Conservation (phyloP, 345 rosid genomes). For the Linum usitatissimum region DNA sequence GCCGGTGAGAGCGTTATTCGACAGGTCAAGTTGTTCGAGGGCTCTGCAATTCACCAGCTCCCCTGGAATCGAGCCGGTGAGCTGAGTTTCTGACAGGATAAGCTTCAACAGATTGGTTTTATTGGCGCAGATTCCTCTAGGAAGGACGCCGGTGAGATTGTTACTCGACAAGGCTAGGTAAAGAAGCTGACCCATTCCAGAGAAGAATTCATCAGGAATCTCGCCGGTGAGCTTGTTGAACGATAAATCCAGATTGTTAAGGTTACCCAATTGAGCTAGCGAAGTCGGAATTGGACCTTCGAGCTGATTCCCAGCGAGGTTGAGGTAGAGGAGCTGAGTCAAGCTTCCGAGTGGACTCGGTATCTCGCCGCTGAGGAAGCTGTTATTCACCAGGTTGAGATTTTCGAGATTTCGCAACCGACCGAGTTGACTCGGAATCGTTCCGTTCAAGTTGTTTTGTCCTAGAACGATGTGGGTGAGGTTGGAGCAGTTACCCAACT, state of each 20-base stretch:
- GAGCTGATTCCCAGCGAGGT: slow-evolving; percentile 56
- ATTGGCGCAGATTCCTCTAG: slow-evolving; percentile 45
- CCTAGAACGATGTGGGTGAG: slow-evolving; percentile 42
- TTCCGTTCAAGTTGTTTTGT: slow-evolving; percentile 53
- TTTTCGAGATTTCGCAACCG: slow-evolving; percentile 37
- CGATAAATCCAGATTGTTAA: slow-evolving; percentile 63
- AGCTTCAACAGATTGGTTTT: slow-evolving; percentile 40
- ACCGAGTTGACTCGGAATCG: slow-evolving; percentile 58
- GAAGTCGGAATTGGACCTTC: slow-evolving; percentile 53
- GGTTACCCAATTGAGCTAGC: slow-evolving; percentile 35
- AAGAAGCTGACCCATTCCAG: slow-evolving; percentile 52
- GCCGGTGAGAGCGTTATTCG: slow-evolving; percentile 63
- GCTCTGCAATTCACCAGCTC: slow-evolving; percentile 50
- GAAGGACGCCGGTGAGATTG: slow-evolving; percentile 45
- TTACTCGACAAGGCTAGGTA: slow-evolving; percentile 52
- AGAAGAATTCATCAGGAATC: slow-evolving; percentile 53
- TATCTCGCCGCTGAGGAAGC: slow-evolving; percentile 51
- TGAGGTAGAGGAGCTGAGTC: slow-evolving; percentile 48
- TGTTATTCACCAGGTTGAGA: slow-evolving; percentile 61
- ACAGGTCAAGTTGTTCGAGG: slow-evolving; percentile 62
- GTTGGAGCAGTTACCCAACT: slow-evolving; percentile 68
- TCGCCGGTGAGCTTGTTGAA: slow-evolving; percentile 53
- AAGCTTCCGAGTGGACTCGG: slow-evolving; percentile 55
- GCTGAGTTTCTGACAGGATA: slow-evolving; percentile 41
- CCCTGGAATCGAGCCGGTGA: slow-evolving; percentile 58